Base-by-base conservation (phyloP, 2,329 filamentous ascomycete genomes). In the Talaromyces sp. region DNA sequence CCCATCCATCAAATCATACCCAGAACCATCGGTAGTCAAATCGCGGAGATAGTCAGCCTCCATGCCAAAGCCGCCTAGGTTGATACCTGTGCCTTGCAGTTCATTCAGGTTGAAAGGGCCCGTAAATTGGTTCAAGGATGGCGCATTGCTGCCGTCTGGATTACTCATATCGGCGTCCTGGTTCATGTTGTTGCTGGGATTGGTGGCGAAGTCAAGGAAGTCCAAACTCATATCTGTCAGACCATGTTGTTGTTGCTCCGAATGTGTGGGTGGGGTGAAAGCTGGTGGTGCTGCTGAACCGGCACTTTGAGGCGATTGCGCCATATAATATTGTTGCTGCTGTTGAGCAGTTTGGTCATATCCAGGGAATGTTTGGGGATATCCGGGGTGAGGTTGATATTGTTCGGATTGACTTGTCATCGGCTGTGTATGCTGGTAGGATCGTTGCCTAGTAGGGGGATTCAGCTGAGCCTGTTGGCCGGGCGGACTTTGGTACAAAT, bases 1-100 rank as follows among this genome's bases (percentile, higher is more conserved):
- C 3, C 81, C 82, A 67, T 83, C 81, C 66, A 84, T 80, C 35
- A 84, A 67, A 75, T 83, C 81, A 67, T 79, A 77, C 56, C 77
- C 77, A 23, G 73, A 71, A 44, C 78, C 78, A 61, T 82, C 79
- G 18, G 57, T 63, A 58, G 75, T 79, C 79, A 79, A 81, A 67
- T 81, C 79, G 70, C 81, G 79, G 64, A 80, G 77, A 61, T 75
- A 77, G 56, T 79, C 79, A 58, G 77, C 72, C 1, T 76, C 75
- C 75, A 78, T 75, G n/a, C 77, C 77, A 65, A 78, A 78, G 21
- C 59, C 50, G 3, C 78, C 78, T 35, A 81, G 69, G 61, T 79
- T 77, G 58, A 79, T 74, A 3, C 77, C 77, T 35, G 79, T 77
- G 28, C 76, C 78, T 23, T 76, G 75, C 18, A 61, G 14, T 4